Percentiles rank a stretch among this genome's conserved stretches.
phyloP scores from a whole-genome alignment of 768 basidiomycete genomes.

The Amanita subjunquillea region DNA sequence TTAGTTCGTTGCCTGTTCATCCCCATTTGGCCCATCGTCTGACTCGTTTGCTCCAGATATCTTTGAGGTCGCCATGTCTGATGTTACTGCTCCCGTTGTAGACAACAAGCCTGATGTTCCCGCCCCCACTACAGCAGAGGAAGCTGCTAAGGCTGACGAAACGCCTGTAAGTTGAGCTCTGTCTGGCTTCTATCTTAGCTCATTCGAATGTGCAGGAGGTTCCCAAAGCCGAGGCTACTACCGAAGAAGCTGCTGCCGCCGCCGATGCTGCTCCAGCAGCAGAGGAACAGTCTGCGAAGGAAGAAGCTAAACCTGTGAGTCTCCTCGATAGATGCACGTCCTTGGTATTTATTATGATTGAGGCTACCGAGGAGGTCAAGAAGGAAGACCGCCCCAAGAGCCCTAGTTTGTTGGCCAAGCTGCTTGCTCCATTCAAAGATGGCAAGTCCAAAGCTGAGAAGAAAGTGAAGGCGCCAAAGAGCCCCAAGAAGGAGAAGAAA shows the following conservation, averaged over 20 bases:
- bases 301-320: constrained; percentile 33
- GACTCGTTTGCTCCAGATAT: constrained; percentile 29
- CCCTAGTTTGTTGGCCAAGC: constrained; percentile 63
- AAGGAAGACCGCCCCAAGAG: constrained; percentile 80
- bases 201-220: constrained; percentile 4
- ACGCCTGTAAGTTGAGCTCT: constrained; percentile 12
- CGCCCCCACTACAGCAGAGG: constrained; percentile 26
- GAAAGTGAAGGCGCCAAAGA: constrained; percentile 60
- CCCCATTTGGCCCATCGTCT: constrained; percentile 11
- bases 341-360: constrained; percentile 10
- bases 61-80: constrained; percentile 64
- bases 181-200: background rate
- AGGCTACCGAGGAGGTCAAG: constrained; percentile 45
- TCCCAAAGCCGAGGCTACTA: constrained; percentile 11
- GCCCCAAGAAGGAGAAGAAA: constrained; percentile 77
- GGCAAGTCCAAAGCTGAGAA: constrained; percentile 53
- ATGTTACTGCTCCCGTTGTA: constrained; percentile 30
- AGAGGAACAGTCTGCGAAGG: constrained; percentile 26
- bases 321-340: constrained; percentile 3
- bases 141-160: constrained; percentile 32
- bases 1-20: constrained; percentile 18
- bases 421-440: constrained; percentile 72
- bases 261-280: constrained; percentile 13
- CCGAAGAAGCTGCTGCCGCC: constrained; percentile 14
- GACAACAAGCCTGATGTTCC: constrained; percentile 22